Percentiles rank a stretch among this genome's conserved stretches.
phyloP scores from a whole-genome alignment of 345 rosid genomes.

The Mercurialis annua region DNA sequence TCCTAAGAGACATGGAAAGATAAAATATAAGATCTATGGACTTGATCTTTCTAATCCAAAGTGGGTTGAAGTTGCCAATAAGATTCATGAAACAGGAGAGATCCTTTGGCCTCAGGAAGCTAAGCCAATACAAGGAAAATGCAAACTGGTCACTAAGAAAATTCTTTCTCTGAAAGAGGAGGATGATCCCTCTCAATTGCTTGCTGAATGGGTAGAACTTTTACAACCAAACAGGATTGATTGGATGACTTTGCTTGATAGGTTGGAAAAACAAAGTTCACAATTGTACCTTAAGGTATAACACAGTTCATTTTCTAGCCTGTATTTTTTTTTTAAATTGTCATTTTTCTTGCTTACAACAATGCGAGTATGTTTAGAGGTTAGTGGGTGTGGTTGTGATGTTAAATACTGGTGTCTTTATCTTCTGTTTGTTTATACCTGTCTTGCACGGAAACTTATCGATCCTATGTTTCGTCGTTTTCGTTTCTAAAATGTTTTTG shows the following conservation, averaged over 20 bases:
- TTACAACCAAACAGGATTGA: slow-evolving; percentile 74
- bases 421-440: not conserved
- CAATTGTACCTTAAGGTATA: slow-evolving; percentile 59
- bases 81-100: slow-evolving; percentile 61
- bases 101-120: slow-evolving; percentile 63
- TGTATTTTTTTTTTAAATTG: not conserved
- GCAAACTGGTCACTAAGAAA: slow-evolving; percentile 64
- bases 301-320: not conserved
- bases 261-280: slow-evolving; percentile 49
- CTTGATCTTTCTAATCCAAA: slow-evolving; percentile 80
- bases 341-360: not conserved
- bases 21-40: slow-evolving; percentile 85
- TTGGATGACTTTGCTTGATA: slow-evolving; percentile 71
- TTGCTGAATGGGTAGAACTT: slow-evolving; percentile 77
- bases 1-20: slow-evolving; percentile 82
- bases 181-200: slow-evolving; percentile 64
- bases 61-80: slow-evolving; percentile 72
- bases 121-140: slow-evolving; percentile 65
- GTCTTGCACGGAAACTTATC: no score
- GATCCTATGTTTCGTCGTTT: no score
- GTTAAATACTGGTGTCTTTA: no score
- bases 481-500: not conserved
- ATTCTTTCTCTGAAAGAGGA: slow-evolving; percentile 54
- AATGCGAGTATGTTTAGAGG: not conserved
- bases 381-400: not conserved